A percentile compares a stretch with the other conserved stretches of the same genome.
Evolutionary conservation across 176 grass and related monocot species (phyloP).

Genomic region (Avena insularis): DNA sequence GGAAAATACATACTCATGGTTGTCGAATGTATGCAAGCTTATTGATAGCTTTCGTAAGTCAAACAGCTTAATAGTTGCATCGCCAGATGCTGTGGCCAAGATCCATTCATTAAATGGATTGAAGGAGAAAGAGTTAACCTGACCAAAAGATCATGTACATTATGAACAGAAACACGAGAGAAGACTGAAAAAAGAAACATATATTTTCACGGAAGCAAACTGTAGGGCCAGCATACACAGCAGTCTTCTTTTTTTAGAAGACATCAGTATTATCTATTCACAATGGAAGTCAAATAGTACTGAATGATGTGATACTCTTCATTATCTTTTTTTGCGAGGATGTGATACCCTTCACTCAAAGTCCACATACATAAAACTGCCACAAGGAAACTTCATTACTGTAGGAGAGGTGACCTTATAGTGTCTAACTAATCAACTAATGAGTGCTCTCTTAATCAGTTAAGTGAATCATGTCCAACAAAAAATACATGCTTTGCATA

Average conservation of each 20-base stretch:
- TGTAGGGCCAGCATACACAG: background rate
- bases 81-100: slow-evolving; percentile 87
- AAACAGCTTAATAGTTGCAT: slow-evolving; percentile 85
- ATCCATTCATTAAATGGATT: slow-evolving; percentile 98
- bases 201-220: slow-evolving; percentile 23
- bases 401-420: background rate
- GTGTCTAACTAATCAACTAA: background rate
- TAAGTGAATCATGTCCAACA: background rate
- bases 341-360: background rate
- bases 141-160: background rate
- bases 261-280: background rate
- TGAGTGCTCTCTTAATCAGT: background rate
- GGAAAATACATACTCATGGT: slow-evolving; percentile 66
- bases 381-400: slow-evolving; percentile 5
- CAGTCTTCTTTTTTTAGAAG: background rate
- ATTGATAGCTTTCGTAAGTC: slow-evolving; percentile 78
- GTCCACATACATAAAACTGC: too few species aligned
- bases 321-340: background rate
- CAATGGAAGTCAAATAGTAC: background rate
- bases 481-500: background rate
- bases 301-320: background rate
- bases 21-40: slow-evolving; percentile 82
- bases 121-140: slow-evolving; percentile 97
- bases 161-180: slow-evolving; percentile 32
- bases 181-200: background rate